Evolutionary conservation across 331 rosid species (phyloP).

Genomic region (Rhamnella rubrinervis): DNA sequence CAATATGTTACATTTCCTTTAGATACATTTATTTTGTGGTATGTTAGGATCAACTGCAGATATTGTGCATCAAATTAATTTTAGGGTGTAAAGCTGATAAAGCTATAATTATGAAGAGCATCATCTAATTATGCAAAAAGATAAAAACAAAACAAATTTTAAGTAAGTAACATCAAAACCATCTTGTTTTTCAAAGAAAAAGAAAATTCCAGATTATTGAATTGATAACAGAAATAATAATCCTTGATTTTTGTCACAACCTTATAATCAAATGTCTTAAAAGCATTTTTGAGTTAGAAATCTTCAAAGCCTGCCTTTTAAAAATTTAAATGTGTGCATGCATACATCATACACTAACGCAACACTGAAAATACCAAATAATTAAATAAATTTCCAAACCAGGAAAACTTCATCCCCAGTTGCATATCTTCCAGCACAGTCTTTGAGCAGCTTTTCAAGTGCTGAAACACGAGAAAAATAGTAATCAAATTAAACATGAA

Average conservation of each 20-base stretch:
- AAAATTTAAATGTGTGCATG: not conserved
- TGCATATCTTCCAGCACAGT: constrained; percentile 71
- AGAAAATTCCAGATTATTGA: not conserved
- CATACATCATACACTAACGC: not conserved
- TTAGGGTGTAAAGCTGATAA: no score
- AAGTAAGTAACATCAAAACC: no score
- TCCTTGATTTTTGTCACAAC: not conserved
- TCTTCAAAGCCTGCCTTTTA: not conserved
- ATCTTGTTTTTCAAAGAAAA: not conserved
- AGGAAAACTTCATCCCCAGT: constrained; percentile 81
- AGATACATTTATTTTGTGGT: not conserved
- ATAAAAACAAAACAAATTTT: no score
- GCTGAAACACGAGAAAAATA: constrained; percentile 55
- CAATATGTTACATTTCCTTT: constrained; percentile 7
- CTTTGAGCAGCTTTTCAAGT: constrained; percentile 71
- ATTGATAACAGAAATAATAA: no score
- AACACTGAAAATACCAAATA: not conserved
- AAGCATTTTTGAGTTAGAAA: not conserved
- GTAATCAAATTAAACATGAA: not conserved
- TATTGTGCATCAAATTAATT: not conserved
- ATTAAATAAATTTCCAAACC: constrained; percentile 26
- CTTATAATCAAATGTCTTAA: not conserved
- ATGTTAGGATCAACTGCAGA: not conserved
- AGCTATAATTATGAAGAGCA: no score
- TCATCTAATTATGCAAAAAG: no score